Evolutionary conservation across 768 basidiomycete genomes (phyloP), one percentile per base, ranked within the genome.

Genomic region (Tephrocybe sp.): DNA sequence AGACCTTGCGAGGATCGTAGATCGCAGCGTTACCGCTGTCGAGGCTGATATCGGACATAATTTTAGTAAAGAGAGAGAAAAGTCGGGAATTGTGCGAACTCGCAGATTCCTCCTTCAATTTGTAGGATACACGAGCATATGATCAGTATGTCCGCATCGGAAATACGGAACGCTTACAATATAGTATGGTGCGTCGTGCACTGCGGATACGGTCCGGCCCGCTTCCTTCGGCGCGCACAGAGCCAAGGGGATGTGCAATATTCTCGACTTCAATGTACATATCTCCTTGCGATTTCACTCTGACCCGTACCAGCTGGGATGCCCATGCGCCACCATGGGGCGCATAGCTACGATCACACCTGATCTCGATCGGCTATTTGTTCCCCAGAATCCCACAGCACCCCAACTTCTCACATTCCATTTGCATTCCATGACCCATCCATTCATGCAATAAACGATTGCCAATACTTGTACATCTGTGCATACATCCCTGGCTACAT

Each of bases 1-100:
- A 72, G 47, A 82, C 71, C 63, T 79, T 81, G 57, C 72, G 73
- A 50, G 83, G 83, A 53, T 69, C 69, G 62, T 83, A 84, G 52
- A 75, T 67, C 33, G 77, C 75, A 35, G 78, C 67, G 45, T 75
- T 73, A 50, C 64, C 69, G 33, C 54, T 55, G 53, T 63, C 60
- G 26, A 59, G 57, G 20, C 62, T 65, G 38, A 58, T 64, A 1
- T 65, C 64, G 63, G 69, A 66, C 47, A 52, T 62, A 19, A 5
- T 51, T 32, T 48, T 39, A 42, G 30, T 39, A 45, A n/a, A 39
- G 42, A 43, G 14, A 32, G 16, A 20, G 14, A 9, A 30, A 26
- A 35, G 35, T 3, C 22, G 7, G 19, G 7, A 11, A 12, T 32
- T n/a, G 10, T 30, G 20, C 34, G 39, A 32, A 11, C 4, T 4